Evolutionary conservation across 2,329 filamentous ascomycete species (phyloP), one percentile per base, ranked within the genome.

Genomic region (Fusarium palustre): DNA sequence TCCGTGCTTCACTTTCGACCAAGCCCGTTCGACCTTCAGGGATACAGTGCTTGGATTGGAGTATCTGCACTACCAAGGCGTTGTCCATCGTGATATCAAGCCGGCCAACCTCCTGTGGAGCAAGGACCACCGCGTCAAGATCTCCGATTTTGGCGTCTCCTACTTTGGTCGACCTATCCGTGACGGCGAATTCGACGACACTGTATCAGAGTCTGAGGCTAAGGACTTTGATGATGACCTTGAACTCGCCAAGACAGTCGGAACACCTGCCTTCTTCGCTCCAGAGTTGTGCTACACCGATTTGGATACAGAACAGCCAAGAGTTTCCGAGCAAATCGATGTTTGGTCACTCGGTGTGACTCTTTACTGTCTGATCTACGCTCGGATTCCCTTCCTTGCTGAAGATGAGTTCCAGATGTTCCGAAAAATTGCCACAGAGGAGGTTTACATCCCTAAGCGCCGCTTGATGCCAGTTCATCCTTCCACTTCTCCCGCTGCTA

Each of bases 261-360:
- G 96, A 54, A 99, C 96, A 0, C 96, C 96, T 8, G 96, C 95
- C 2, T 99, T 99, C 81, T 99, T 97, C 76, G 96, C 96, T 2
- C 96, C 96, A 6, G 96, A 99, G 79, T 86, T 99, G 38, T 99
- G 96, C 81, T 96, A 94, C 77, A 97, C 93, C 3, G 94, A 96
- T 66, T 80, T 90, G 25, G 90, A 89, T 66, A 85, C 80, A 73
- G 89, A 86, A 75, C 91, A 87, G 74, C 93, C 86, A 70, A 95
- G 86, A 81, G 90, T 99, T 41, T 97, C 94, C 7, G 93, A 93
- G 73, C 93, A 97, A 74, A 97, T 99, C 71, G 96, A 99, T 76
- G 91, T 99, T 18, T 99, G 96, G 96, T 97, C 96, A 13, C 85
- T 99, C 24, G 96, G 96, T 24, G 93, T 99, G 22, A 99, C 96